Conservation (phyloP, 1,284 basidiomycete species). For the Blastosporella zonata region DNA sequence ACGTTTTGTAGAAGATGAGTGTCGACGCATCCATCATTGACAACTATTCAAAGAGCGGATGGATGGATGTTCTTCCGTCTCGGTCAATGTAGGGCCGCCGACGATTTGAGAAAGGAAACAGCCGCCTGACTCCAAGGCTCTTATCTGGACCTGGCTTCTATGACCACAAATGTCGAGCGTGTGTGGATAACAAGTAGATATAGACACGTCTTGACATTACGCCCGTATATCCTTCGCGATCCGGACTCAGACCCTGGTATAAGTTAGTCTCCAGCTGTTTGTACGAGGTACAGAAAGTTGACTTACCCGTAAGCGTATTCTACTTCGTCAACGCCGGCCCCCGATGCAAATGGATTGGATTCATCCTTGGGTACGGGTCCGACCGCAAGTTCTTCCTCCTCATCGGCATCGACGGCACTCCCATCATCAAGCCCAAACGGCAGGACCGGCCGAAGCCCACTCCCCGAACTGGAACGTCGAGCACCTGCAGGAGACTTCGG, state of each 20-base stretch:
- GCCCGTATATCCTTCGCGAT: too few relatives aligned
- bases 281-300: not conserved
- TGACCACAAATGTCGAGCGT: too few relatives aligned
- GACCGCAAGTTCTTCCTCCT: slow-evolving; percentile 61
- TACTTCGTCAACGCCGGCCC: slow-evolving; percentile 82
- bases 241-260: slow-evolving; percentile 5
- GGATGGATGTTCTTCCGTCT: too few relatives aligned
- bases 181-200: too few relatives aligned
- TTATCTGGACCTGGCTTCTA: too few relatives aligned
- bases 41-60: too few relatives aligned
- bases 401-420: slow-evolving; percentile 58
- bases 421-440: slow-evolving; percentile 76
- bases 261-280: not conserved
- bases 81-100: too few relatives aligned
- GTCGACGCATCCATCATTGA: too few relatives aligned
- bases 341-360: slow-evolving; percentile 68
- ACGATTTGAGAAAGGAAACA: too few relatives aligned
- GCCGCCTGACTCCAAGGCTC: too few relatives aligned
- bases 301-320: slow-evolving; percentile 83
- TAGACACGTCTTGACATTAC: too few relatives aligned
- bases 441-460: slow-evolving; percentile 77
- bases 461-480: slow-evolving; percentile 76
- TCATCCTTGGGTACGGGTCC: slow-evolving; percentile 77
- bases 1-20: too few relatives aligned
- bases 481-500: slow-evolving; percentile 82